phyloP scores from a whole-genome alignment of 495 filamentous ascomycete species.

The Aspergillus olivimuriae region DNA sequence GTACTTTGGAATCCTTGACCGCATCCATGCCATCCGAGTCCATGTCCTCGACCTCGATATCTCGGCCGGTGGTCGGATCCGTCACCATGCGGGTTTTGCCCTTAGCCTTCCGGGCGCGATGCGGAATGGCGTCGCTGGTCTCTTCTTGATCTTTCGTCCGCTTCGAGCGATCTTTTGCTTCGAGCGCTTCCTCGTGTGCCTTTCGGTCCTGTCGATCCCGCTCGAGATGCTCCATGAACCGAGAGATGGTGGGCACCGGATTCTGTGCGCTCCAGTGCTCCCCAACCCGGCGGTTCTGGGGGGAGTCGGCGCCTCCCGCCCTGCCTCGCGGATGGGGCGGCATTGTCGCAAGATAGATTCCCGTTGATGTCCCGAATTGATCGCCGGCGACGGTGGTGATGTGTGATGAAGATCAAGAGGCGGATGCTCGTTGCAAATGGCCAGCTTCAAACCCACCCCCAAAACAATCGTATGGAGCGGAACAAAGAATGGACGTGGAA shows the following conservation, averaged over 20 bases:
- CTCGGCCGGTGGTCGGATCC: slow-evolving; percentile 78
- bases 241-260: slow-evolving; percentile 77
- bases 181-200: slow-evolving; percentile 52
- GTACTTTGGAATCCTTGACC: slow-evolving; percentile 62
- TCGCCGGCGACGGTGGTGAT: too few species aligned
- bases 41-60: slow-evolving; percentile 85
- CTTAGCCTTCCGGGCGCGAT: slow-evolving; percentile 38
- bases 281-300: slow-evolving; percentile 28
- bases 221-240: slow-evolving; percentile 75
- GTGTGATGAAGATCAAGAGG: too few species aligned
- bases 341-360: too few species aligned
- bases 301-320: slow-evolving; percentile 12
- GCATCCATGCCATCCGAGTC: slow-evolving; percentile 60
- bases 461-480: too few species aligned
- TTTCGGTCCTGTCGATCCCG: slow-evolving; percentile 72
- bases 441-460: too few species aligned
- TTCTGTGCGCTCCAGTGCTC: slow-evolving; percentile 49
- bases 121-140: slow-evolving; percentile 32
- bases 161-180: slow-evolving; percentile 27
- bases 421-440: too few species aligned
- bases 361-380: too few species aligned
- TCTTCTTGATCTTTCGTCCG: slow-evolving; percentile 25
- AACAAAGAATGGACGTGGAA: too few species aligned
- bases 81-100: slow-evolving; percentile 63
- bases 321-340: slow-evolving; percentile 10